These are phyloP conservation scores for Candida glucosophila DNA, from an alignment of 1,139 yeast species.

Conservation along the genomic window DNA sequence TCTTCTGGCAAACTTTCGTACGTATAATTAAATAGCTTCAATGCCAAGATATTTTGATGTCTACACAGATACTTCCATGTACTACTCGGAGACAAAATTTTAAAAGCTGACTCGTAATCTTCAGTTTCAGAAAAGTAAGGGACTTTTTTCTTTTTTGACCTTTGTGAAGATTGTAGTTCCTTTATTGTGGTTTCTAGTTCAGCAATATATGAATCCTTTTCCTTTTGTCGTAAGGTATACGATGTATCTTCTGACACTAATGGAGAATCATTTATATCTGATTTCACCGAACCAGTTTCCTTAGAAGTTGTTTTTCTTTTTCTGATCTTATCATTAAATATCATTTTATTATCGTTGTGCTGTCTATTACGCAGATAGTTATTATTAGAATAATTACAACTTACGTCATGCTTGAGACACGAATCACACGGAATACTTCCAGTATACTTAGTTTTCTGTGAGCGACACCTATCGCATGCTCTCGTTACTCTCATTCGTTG, in stretches of 20 bases:
- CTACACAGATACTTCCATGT: slow-evolving; percentile 46
- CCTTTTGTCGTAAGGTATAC: not conserved
- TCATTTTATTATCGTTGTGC: not conserved
- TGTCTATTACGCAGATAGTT: not conserved
- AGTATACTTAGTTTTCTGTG: slow-evolving; percentile 55
- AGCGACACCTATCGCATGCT: slow-evolving; percentile 56
- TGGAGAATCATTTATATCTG: too few relatives aligned
- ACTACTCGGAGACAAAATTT: not conserved
- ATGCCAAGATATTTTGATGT: slow-evolving; percentile 40
- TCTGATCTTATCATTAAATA: not conserved
- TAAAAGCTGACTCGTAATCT: slow-evolving; percentile 1
- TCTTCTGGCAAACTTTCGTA: slow-evolving; percentile 30
- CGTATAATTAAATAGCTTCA: slow-evolving; percentile 34
- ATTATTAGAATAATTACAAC: slow-evolving; percentile 23
- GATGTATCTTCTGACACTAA: not conserved
- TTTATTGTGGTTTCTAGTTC: not conserved
- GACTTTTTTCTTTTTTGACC: slow-evolving; percentile 6
- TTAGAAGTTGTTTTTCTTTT: not conserved
- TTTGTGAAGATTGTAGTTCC: slow-evolving; percentile 12
- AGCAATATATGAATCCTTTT: not conserved
- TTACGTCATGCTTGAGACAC: slow-evolving; percentile 36
- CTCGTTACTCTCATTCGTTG: slow-evolving; percentile 39
- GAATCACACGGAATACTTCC: slow-evolving; percentile 48
- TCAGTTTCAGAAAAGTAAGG: not conserved
- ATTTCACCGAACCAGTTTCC: too few relatives aligned